Conservation (phyloP, 805 yeast genomes). For the Sungouiella blattae region DNA sequence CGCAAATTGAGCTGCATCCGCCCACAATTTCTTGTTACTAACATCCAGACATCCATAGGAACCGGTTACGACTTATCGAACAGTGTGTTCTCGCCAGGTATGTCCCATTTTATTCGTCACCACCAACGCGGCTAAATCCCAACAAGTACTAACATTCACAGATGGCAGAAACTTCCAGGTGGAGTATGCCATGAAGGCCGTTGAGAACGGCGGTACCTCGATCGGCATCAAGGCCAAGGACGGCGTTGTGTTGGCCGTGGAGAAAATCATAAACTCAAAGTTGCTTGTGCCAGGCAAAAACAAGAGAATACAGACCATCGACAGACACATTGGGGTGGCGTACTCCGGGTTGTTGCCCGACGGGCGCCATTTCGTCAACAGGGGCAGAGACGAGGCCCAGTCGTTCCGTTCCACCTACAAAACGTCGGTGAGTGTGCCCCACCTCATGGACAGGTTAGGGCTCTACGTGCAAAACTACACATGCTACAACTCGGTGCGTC, state of each 20-base stretch:
- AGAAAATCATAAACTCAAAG: constrained; percentile 83
- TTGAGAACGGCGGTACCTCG: constrained; percentile 95
- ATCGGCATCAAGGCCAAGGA: constrained; percentile 89
- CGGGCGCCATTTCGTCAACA: constrained; percentile 86
- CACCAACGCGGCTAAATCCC: no score
- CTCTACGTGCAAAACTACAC: constrained; percentile 94
- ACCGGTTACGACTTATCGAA: constrained; percentile 98
- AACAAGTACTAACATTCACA: constrained; percentile 45
- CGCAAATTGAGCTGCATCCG: background rate
- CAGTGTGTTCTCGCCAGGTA: constrained; percentile 84
- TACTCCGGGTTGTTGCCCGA: constrained; percentile 96
- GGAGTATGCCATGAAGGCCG: constrained; percentile 96
- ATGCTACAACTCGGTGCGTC: constrained; percentile 93
- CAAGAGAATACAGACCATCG: constrained; percentile 88
- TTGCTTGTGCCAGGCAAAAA: constrained; percentile 85
- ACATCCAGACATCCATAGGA: constrained; percentile 72
- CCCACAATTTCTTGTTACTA: no score
- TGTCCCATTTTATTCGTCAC: constrained; percentile 22
- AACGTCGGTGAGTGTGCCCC: constrained; percentile 72
- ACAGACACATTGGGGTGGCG: constrained; percentile 89
- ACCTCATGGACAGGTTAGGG: constrained; percentile 83
- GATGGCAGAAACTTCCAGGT: constrained; percentile 97
- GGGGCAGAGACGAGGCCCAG: constrained; percentile 90
- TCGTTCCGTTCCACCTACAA: constrained; percentile 75
- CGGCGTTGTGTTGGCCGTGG: constrained; percentile 97